Percentiles rank a stretch among this genome's conserved stretches.
Evolutionary conservation across 805 yeast species (phyloP).

Genomic region (Candida takata): DNA sequence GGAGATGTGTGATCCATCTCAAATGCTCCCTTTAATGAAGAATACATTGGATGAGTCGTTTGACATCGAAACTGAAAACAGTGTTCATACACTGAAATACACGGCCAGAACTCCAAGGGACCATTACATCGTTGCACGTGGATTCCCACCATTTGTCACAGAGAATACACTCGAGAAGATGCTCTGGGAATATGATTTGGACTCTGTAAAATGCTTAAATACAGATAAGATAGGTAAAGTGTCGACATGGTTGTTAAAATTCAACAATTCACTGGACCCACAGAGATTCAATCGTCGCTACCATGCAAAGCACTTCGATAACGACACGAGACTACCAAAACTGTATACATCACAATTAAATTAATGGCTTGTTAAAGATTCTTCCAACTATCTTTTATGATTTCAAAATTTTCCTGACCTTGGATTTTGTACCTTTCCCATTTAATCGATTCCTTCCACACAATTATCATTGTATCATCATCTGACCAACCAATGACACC

Average conservation of each 20-base stretch:
- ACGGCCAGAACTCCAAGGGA: conserved; percentile 4
- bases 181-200: conserved; percentile 47
- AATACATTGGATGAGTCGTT: conserved; percentile 1
- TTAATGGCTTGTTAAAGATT: conserved; percentile 8
- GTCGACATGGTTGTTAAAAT: conserved; percentile 32
- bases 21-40: conserved; percentile 3
- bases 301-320: conserved; percentile 38
- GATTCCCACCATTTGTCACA: conserved; percentile 40
- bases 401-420: conserved; percentile 46
- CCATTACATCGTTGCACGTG: conserved; percentile 34
- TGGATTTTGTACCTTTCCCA: conserved; percentile 84
- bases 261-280: conserved; percentile 40
- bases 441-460: conserved; percentile 67
- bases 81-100: background rate
- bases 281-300: conserved; percentile 42
- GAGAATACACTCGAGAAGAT: conserved; percentile 27
- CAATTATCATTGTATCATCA: conserved; percentile 61
- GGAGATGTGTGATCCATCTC: conserved; percentile 33
- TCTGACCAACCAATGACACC: conserved; percentile 66
- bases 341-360: conserved; percentile 24
- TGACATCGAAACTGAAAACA: background rate
- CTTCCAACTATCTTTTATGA: conserved; percentile 70
- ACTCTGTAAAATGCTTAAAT: conserved; percentile 8
- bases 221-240: conserved; percentile 9
- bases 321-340: conserved; percentile 22